These are phyloP conservation scores for Pseudogymnoascus sp. DNA, from an alignment of 2,329 filamentous ascomycete species.

Conservation along the genomic window DNA sequence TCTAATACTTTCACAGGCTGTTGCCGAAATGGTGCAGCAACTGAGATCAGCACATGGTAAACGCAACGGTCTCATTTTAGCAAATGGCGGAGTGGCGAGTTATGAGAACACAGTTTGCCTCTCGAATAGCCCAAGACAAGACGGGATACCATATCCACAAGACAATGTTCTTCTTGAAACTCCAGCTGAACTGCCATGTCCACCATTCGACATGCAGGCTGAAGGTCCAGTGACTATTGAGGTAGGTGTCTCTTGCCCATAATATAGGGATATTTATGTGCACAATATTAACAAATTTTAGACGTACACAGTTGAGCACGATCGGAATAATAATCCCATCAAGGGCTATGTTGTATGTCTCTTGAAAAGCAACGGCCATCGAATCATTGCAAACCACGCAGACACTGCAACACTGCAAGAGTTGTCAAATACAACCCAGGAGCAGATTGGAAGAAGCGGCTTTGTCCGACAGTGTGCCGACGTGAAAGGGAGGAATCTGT, in stretches of 20 bases:
- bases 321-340: slow-evolving; percentile 40
- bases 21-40: slow-evolving; percentile 48
- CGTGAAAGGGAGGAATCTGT: slow-evolving; percentile 33
- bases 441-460: slow-evolving; percentile 42
- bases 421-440: slow-evolving; percentile 35
- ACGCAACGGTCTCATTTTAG: slow-evolving; percentile 48
- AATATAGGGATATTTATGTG: not conserved
- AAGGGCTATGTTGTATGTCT: slow-evolving; percentile 45
- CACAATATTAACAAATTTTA: slow-evolving; percentile 22
- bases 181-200: slow-evolving; percentile 33
- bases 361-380: slow-evolving; percentile 36
- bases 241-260: slow-evolving; percentile 30
- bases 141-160: slow-evolving; percentile 36
- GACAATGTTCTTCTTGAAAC: slow-evolving; percentile 36
- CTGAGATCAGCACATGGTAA: slow-evolving; percentile 38
- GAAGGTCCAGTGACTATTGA: slow-evolving; percentile 46
- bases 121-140: slow-evolving; percentile 37
- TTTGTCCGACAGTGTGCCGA: slow-evolving; percentile 31
- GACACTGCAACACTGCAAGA: slow-evolving; percentile 40
- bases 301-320: slow-evolving; percentile 54
- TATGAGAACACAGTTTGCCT: slow-evolving; percentile 57
- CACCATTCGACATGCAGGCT: slow-evolving; percentile 34
- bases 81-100: slow-evolving; percentile 57
- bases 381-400: slow-evolving; percentile 50
- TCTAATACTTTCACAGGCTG: slow-evolving; percentile 28